phyloP scores from a whole-genome alignment of 345 rosid species.

The Dipteronia dyeriana region DNA sequence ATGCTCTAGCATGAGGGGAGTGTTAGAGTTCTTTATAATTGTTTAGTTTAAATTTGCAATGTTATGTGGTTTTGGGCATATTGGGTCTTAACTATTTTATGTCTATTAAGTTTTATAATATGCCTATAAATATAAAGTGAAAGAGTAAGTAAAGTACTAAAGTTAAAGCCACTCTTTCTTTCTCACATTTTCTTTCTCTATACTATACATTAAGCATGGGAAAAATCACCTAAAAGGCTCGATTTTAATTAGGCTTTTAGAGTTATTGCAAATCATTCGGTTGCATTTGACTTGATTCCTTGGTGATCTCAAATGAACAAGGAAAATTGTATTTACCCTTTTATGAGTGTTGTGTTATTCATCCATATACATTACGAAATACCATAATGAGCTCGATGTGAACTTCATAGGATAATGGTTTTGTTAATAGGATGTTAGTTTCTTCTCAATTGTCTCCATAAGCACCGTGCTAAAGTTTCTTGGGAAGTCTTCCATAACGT shows the following conservation, averaged over 20 bases:
- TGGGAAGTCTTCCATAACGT: neutral
- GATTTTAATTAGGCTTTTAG: constrained; percentile 3
- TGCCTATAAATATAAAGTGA: too few species aligned
- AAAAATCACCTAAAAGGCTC: neutral
- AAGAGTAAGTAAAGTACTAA: too few species aligned
- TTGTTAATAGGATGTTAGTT: neutral
- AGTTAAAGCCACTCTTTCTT: too few species aligned
- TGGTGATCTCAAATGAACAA: neutral
- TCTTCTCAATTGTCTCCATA: constrained; percentile 6
- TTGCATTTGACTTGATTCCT: neutral
- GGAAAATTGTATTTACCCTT: neutral
- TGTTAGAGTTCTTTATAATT: neutral
- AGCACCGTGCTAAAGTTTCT: neutral
- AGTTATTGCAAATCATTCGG: neutral
- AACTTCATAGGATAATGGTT: neutral
- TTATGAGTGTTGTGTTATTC: neutral
- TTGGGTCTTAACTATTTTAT: neutral
- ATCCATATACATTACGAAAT: neutral
- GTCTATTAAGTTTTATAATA: too few species aligned
- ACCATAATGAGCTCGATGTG: neutral
- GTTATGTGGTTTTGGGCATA: neutral
- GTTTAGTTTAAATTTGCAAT: neutral
- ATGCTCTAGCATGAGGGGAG: neutral
- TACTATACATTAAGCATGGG: neutral
- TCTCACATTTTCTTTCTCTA: too few species aligned